Evolutionary conservation across 768 basidiomycete genomes (phyloP).

Genomic region (Leccinum rimulosum): DNA sequence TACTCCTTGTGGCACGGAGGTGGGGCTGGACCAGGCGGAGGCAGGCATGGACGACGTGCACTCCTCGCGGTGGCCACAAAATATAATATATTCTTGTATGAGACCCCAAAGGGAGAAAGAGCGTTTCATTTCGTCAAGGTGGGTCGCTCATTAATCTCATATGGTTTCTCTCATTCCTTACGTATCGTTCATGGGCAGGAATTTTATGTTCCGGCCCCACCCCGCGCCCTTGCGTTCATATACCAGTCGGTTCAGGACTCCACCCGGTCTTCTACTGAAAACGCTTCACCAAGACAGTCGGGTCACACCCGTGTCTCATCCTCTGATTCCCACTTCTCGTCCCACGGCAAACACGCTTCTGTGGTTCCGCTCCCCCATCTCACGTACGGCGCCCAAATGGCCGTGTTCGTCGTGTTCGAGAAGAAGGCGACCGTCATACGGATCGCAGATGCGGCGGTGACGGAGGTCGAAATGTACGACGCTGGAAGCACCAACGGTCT

Average conservation of each 20-base stretch:
- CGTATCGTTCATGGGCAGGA: conserved; percentile 47
- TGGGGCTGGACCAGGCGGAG: conserved; percentile 41
- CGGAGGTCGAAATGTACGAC: conserved; percentile 68
- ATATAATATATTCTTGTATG: conserved; percentile 68
- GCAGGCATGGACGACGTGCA: conserved; percentile 43
- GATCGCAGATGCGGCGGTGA: conserved; percentile 74
- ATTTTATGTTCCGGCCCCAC: conserved; percentile 74
- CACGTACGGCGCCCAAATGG: conserved; percentile 68
- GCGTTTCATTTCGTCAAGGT: conserved; percentile 82
- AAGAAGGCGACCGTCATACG: conserved; percentile 87
- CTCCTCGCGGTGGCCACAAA: conserved; percentile 78
- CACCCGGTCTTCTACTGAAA: conserved; percentile 43
- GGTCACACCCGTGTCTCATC: conserved; percentile 45
- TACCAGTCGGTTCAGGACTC: conserved; percentile 62
- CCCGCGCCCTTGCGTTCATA: conserved; percentile 67
- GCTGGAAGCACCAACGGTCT: conserved; percentile 10
- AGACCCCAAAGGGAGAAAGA: conserved; percentile 79
- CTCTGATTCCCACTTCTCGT: conserved; percentile 36
- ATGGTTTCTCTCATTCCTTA: background rate
- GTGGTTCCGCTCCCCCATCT: conserved; percentile 33
- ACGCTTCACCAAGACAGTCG: conserved; percentile 23
- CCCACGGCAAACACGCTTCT: conserved; percentile 24
- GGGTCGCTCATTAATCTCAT: background rate
- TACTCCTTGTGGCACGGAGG: conserved; percentile 72
- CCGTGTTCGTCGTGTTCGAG: conserved; percentile 81